A percentile compares a stretch with the other conserved stretches of the same genome.
Conservation (phyloP, 2,329 filamentous ascomycete genomes). For the Xylariaceae sp. region DNA sequence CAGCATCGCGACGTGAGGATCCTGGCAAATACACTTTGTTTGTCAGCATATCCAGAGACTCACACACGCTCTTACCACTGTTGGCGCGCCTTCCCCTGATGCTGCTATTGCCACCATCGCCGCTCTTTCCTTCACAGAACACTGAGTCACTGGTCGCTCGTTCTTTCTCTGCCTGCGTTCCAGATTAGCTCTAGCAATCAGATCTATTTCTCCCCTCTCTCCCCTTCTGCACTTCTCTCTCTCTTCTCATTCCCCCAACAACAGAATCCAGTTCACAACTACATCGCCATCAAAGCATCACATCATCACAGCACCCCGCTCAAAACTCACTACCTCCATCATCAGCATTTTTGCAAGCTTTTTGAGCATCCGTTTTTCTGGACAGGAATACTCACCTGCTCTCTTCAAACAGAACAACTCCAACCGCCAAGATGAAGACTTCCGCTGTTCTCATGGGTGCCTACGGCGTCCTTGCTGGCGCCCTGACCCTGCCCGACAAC, state of each 20-base stretch:
- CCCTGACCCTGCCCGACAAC: slow-evolving; percentile 31
- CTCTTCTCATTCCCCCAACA: slow-evolving; percentile 18
- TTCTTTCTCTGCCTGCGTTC: slow-evolving; percentile 1
- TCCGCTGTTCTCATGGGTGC: slow-evolving; percentile 40
- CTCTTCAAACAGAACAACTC: slow-evolving; percentile 14
- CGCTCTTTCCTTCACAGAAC: not conserved
- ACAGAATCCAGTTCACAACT: slow-evolving; percentile 18
- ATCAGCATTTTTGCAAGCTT: slow-evolving; percentile 29
- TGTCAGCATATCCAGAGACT: too few species aligned
- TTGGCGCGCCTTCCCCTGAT: not conserved
- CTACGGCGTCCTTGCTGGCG: slow-evolving; percentile 38
- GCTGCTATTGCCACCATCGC: not conserved
- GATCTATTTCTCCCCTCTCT: slow-evolving; percentile 3
- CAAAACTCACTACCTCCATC: slow-evolving; percentile 12
- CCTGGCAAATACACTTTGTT: too few species aligned
- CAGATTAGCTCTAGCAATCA: not conserved
- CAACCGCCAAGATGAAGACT: slow-evolving; percentile 48
- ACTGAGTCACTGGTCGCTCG: not conserved
- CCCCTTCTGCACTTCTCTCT: slow-evolving; percentile 7
- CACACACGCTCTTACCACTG: too few species aligned
- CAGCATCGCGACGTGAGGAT: too few species aligned
- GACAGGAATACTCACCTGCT: slow-evolving; percentile 29
- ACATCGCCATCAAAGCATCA: slow-evolving; percentile 24
- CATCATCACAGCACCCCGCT: slow-evolving; percentile 13
- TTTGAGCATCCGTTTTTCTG: slow-evolving; percentile 33